phyloP scores from a whole-genome alignment of 23 red algal genomes.

The Gracilaria gracilis region DNA sequence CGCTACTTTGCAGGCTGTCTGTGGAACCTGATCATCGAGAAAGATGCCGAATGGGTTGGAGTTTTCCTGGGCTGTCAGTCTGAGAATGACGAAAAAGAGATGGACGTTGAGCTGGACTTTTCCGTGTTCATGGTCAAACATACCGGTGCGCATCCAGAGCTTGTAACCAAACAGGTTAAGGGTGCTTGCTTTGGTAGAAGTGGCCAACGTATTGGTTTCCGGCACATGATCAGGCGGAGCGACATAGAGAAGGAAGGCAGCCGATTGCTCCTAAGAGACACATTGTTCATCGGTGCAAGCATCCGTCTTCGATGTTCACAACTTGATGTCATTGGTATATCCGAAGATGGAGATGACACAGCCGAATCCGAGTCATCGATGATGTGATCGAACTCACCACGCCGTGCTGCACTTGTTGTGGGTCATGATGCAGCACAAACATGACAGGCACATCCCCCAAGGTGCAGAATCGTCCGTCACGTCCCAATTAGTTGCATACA shows the following conservation, averaged over 20 bases:
- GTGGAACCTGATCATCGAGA: constrained; percentile 57
- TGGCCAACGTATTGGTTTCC: constrained; percentile 58
- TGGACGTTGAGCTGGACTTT: constrained; percentile 71
- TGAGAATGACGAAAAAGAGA: constrained; percentile 34
- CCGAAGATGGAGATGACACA: constrained; percentile 46
- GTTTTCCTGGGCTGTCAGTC: constrained; percentile 42
- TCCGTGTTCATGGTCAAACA: constrained; percentile 45
- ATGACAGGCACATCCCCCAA: too few species aligned
- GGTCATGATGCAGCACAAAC: not conserved
- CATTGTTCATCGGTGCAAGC: constrained; percentile 60
- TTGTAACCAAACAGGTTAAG: constrained; percentile 53
- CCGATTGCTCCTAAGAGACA: constrained; percentile 37
- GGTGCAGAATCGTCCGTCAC: too few species aligned
- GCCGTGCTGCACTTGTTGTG: not conserved
- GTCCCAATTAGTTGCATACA: too few species aligned
- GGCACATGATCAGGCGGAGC: not conserved
- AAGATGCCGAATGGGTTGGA: constrained; percentile 20
- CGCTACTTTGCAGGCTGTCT: constrained; percentile 61
- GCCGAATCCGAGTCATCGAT: constrained; percentile 48
- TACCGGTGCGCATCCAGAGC: constrained; percentile 15
- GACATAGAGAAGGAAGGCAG: constrained; percentile 30
- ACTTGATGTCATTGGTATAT: constrained; percentile 32
- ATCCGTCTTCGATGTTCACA: constrained; percentile 51
- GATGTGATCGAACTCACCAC: not conserved
- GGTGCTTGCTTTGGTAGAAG: constrained; percentile 44